Evolutionary conservation across 1,284 basidiomycete species (phyloP), one percentile per base, ranked within the genome.

Genomic region (Ustilago sp.): DNA sequence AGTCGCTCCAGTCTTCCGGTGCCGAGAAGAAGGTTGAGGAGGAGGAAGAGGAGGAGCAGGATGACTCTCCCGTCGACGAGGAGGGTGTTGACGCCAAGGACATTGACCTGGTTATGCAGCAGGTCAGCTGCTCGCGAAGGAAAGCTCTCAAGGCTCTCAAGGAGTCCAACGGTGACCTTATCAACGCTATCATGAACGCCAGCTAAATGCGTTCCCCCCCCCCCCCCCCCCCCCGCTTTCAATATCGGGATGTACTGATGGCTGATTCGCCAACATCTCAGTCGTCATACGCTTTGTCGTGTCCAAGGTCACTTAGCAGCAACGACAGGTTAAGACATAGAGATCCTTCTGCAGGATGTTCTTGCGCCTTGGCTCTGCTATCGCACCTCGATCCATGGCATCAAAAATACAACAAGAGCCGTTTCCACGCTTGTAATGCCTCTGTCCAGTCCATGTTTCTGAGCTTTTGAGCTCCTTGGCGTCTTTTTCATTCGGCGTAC

Each of bases 61-160:
- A 86, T 55, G 85, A 77, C 56, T 75, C 70, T 45, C 82, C 82
- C 61, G 86, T 86, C 51, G 88, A 88, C 81, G 86, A 86, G 77
- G 77, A 82, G 35, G 86, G 86, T 36, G 79, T 98, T 66, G 94
- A 97, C 80, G 90, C 93, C 63, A 95, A 97, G 88, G 96, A 99
- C 86, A 94, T 83, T 61, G 94, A 98, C 81, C 91, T 97, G 68
- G 94, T 99, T 64, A 94, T 98, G 89, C 89, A 91, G 68, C 94
- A 96, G 89, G 82, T 84, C 47, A 82, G 72, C 41, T 83, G 81
- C 78, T 83, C 83, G 3, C 84, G 84, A 63, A 81, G 82, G 65
- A 86, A 85, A 72, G 84, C 84, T 43, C 82, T 86, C 73, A 84
- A 85, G 79, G 83, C 84, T n/a, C 78, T 86, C 63, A 85, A 82